Evolutionary conservation across 1,284 basidiomycete species (phyloP).

Genomic region (Sporisorium iseilematis-ciliati): DNA sequence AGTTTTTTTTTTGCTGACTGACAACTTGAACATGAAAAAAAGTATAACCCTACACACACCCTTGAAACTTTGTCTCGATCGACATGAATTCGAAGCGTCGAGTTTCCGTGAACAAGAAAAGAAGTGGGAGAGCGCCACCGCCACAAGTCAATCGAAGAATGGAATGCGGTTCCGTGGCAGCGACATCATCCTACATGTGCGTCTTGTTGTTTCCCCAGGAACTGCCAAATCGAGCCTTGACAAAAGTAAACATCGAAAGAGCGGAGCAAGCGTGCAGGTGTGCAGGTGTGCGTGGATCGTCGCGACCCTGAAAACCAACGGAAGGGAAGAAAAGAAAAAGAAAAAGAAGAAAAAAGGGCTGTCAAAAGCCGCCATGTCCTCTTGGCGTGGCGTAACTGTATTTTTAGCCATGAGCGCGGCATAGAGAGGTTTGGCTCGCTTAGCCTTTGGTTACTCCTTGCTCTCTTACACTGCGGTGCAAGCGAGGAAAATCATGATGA

Average conservation of each 20-base stretch:
- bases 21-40: too few species aligned
- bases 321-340: neutral
- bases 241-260: neutral
- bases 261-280: too few species aligned
- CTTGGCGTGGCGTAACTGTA: neutral
- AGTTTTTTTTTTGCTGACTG: too few species aligned
- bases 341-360: neutral
- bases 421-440: too few species aligned
- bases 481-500: constrained; percentile 8
- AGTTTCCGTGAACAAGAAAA: too few species aligned
- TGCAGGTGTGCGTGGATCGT: neutral
- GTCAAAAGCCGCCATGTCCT: neutral
- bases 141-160: too few species aligned
- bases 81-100: too few species aligned
- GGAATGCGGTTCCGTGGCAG: too few species aligned
- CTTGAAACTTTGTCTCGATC: too few species aligned
- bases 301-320: neutral
- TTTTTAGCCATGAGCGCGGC: too few species aligned
- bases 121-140: neutral
- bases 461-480: neutral
- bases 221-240: constrained; percentile 1
- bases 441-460: too few species aligned
- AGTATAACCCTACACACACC: too few species aligned
- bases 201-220: neutral
- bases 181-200: neutral